Evolutionary conservation across 2,329 filamentous ascomycete genomes (phyloP), one percentile per base, ranked within the genome.

Genomic region (Sporothrix pseudoabietina): DNA sequence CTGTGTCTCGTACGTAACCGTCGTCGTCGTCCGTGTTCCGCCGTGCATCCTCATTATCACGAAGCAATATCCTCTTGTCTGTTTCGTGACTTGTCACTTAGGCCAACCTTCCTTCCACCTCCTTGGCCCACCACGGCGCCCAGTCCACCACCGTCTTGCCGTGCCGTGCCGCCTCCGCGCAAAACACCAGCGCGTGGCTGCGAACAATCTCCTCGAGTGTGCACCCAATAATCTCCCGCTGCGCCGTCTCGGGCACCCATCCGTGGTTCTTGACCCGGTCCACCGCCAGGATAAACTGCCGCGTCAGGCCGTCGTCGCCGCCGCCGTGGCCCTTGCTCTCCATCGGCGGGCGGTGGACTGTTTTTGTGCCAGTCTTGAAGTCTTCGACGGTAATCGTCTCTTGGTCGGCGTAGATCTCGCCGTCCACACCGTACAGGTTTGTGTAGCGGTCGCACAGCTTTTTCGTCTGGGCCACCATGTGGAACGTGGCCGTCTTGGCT

Each of bases 151-250:
- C 90, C 79, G 87, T 90, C 78, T 87, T 89, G 69, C 87, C 85
- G 69, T 84, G 85, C 78, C 95, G 88, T 5, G 95, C 94, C 78
- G 97, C 92, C 82, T 98, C 96, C 0, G 95, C 96, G 32, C 94
- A 94, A 84, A 98, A 99, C 0, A 98, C 95, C 82, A 96, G 88
- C 1, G 92, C 94, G 82, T 98, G 96, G 78, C 94, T 97, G 68
- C 92, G 87, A n/a, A 98, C 87, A 1, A 92, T 89, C 79, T 98
- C 96, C 73, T 97, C 93, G 8, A 97, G 83, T 14, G 91, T 92
- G 81, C 93, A 97, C 0, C 94, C 94, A 35, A 98, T 85, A 79
- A 91, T 89, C 78, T 90, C 85, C 73, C 85, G 85, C 85, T 98
- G 95, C 1, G 94, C 94, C 75, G 87, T 87, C 55, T 86, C 83